A percentile compares a stretch with the other conserved stretches of the same genome.
Conservation (phyloP, 495 filamentous ascomycete genomes). For the Neurospora sp. region DNA sequence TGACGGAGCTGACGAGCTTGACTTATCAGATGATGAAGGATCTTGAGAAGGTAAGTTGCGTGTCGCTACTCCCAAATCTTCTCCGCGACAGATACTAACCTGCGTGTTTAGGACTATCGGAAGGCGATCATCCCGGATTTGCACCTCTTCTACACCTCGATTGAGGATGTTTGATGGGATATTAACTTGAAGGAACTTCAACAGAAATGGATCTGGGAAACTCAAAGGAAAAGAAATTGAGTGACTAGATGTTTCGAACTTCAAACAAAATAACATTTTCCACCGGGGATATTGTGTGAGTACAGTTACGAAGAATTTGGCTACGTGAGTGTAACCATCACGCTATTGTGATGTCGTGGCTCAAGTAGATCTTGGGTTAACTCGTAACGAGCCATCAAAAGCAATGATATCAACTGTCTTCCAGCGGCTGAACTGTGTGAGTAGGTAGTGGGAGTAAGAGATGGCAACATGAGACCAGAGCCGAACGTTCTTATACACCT, state of each 20-base stretch:
- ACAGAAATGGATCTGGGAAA: not conserved
- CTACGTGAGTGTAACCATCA: not conserved
- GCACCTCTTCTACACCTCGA: not conserved
- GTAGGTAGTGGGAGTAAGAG: not conserved
- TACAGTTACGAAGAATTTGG: not conserved
- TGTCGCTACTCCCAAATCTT: not conserved
- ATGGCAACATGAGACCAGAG: not conserved
- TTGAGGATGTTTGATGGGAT: not conserved
- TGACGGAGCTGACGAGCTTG: not conserved
- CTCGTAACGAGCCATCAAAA: not conserved
- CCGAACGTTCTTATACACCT: not conserved
- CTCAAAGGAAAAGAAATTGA: not conserved
- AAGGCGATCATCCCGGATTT: not conserved
- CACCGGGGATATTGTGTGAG: not conserved
- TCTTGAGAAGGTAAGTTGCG: not conserved
- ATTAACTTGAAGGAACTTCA: not conserved
- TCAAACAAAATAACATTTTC: not conserved
- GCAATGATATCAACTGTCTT: not conserved
- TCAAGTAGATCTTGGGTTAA: not conserved
- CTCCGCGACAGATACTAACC: not conserved
- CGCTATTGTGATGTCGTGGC: not conserved
- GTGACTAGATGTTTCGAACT: not conserved
- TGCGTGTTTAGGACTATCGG: not conserved
- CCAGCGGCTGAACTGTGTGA: not conserved
- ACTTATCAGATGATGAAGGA: not conserved